phyloP scores from a whole-genome alignment of 2,329 filamentous ascomycete genomes.

The Epichloe scottii region DNA sequence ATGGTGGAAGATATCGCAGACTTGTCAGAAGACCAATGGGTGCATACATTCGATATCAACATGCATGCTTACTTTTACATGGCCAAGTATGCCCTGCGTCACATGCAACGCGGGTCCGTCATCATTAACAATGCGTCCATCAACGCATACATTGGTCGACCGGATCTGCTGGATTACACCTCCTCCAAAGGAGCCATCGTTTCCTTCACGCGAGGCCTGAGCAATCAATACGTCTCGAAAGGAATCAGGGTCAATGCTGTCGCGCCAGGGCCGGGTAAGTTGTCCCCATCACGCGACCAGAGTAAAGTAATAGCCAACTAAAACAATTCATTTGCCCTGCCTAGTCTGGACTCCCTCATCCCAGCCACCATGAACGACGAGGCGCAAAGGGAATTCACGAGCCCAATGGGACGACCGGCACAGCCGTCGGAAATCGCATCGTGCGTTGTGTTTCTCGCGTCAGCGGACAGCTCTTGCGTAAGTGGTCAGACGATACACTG shows the following conservation, averaged over 20 bases:
- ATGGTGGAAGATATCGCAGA: slow-evolving; percentile 58
- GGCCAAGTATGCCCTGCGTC: slow-evolving; percentile 61
- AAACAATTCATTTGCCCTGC: too few species aligned
- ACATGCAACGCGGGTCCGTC: slow-evolving; percentile 60
- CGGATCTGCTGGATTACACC: slow-evolving; percentile 72
- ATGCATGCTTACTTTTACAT: slow-evolving; percentile 75
- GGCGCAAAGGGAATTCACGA: slow-evolving; percentile 59
- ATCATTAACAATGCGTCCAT: slow-evolving; percentile 83
- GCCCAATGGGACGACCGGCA: slow-evolving; percentile 63
- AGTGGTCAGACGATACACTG: slow-evolving; percentile 54
- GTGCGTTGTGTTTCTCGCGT: slow-evolving; percentile 71
- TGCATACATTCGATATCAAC: slow-evolving; percentile 69
- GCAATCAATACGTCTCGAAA: slow-evolving; percentile 58
- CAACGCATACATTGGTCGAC: slow-evolving; percentile 70
- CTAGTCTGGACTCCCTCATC: slow-evolving; percentile 61
- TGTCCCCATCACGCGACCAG: too few species aligned
- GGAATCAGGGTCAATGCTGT: slow-evolving; percentile 69
- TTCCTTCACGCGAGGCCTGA: slow-evolving; percentile 64
- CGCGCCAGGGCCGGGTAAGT: slow-evolving; percentile 52
- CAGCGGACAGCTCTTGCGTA: slow-evolving; percentile 59
- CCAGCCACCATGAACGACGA: slow-evolving; percentile 58
- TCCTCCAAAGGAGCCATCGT: slow-evolving; percentile 68
- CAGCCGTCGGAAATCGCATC: slow-evolving; percentile 76
- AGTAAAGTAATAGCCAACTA: too few species aligned
- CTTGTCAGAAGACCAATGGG: slow-evolving; percentile 65